Evolutionary conservation across 208 protist species (phyloP).

Genomic region (Wallacemonas sp.): DNA sequence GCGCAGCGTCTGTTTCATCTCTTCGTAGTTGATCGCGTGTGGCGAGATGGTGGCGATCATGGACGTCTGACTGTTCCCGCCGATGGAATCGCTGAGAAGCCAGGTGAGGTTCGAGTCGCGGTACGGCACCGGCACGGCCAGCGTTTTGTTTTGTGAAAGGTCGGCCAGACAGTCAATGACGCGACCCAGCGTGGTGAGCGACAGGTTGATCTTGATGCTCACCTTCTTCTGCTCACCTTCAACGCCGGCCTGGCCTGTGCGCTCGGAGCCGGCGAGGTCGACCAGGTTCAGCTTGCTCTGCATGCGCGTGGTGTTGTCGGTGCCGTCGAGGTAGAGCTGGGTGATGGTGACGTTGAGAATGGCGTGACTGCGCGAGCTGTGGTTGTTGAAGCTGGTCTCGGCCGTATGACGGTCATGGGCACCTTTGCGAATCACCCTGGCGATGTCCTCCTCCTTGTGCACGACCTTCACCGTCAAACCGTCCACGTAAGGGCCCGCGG

Average conservation of each 20-base stretch:
- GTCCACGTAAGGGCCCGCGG: conserved; percentile 76
- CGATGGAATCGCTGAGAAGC: conserved; percentile 88
- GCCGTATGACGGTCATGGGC: conserved; percentile 82
- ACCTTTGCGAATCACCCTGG: conserved; percentile 63
- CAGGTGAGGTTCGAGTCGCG: conserved; percentile 87
- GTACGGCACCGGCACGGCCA: conserved; percentile 56
- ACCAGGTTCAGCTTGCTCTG: conserved; percentile 91
- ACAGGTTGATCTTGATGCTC: conserved; percentile 76
- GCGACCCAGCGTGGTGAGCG: conserved; percentile 87
- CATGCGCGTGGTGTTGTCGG: conserved; percentile 45
- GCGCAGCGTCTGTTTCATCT: conserved; percentile 91
- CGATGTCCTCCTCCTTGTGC: conserved; percentile 61
- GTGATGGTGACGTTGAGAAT: conserved; percentile 77
- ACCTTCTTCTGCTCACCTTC: conserved; percentile 41
- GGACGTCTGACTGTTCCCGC: conserved; percentile 92
- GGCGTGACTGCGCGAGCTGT: conserved; percentile 86
- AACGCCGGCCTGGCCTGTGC: conserved; percentile 64
- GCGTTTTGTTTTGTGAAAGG: conserved; percentile 35
- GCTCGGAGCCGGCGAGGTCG: conserved; percentile 93
- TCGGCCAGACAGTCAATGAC: conserved; percentile 84
- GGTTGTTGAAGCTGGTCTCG: conserved; percentile 86
- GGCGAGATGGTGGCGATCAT: conserved; percentile 95
- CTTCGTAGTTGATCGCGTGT: conserved; percentile 86
- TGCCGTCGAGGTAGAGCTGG: conserved; percentile 60
- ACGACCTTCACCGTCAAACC: conserved; percentile 55